Evolutionary conservation across 1,284 basidiomycete genomes (phyloP).

Genomic region (Puccinia horiana): DNA sequence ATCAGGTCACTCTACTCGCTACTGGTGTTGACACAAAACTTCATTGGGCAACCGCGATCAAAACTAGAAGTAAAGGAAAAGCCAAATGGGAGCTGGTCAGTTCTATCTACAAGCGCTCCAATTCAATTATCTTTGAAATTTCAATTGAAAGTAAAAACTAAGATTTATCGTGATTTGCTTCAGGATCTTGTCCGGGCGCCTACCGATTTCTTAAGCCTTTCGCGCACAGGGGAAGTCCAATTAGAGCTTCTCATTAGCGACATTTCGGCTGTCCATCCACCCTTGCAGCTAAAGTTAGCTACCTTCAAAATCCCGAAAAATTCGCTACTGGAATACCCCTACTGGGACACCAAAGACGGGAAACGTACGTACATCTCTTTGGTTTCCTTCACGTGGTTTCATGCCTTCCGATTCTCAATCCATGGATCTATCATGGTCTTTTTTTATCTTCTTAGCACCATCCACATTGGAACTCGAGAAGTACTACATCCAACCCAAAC

Average conservation of each 20-base stretch:
- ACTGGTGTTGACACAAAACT: slow-evolving; percentile 42
- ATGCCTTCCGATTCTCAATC: background rate
- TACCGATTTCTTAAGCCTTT: slow-evolving; percentile 42
- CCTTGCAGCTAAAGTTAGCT: slow-evolving; percentile 19
- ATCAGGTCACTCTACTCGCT: slow-evolving; percentile 44
- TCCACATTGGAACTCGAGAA: slow-evolving; percentile 44
- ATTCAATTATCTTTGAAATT: background rate
- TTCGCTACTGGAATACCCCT: slow-evolving; percentile 41
- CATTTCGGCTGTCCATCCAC: slow-evolving; percentile 17
- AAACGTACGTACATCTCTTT: slow-evolving; percentile 24
- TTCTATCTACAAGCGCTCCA: background rate
- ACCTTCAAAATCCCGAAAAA: slow-evolving; percentile 25
- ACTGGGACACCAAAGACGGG: slow-evolving; percentile 49
- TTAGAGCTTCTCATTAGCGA: slow-evolving; percentile 43
- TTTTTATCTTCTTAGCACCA: slow-evolving; percentile 23
- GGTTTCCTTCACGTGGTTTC: background rate
- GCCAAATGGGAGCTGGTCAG: slow-evolving; percentile 49
- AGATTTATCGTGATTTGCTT: background rate
- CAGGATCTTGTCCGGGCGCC: slow-evolving; percentile 45
- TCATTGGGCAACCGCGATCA: slow-evolving; percentile 37
- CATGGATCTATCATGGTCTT: background rate
- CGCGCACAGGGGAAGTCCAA: slow-evolving; percentile 7
- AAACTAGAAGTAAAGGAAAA: slow-evolving; percentile 44
- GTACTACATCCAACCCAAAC: slow-evolving; percentile 35
- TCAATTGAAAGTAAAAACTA: background rate